Evolutionary conservation across 345 rosid species (phyloP).

Genomic region (Hibiscus tridactylites): DNA sequence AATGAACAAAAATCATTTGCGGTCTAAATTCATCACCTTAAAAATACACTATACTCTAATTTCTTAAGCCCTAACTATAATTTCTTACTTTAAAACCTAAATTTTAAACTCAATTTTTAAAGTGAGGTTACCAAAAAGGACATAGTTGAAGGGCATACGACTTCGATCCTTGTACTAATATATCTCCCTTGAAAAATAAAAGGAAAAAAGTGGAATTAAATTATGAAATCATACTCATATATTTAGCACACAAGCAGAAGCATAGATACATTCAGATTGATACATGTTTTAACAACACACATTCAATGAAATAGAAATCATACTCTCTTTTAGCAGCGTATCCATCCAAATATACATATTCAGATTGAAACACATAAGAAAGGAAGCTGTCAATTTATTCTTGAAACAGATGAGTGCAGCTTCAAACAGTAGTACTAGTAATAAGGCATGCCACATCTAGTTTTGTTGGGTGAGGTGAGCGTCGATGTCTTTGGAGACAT

Average conservation of each 20-base stretch:
- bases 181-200: too few relatives aligned
- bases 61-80: too few relatives aligned
- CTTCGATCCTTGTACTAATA: too few relatives aligned
- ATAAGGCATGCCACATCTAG: neutral
- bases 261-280: neutral
- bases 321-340: neutral
- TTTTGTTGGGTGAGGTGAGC: neutral
- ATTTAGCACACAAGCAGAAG: neutral
- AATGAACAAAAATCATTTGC: too few relatives aligned
- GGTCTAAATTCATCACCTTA: too few relatives aligned
- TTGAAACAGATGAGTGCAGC: neutral
- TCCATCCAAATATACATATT: neutral
- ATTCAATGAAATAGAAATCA: neutral
- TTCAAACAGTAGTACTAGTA: neutral
- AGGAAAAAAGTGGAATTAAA: too few relatives aligned
- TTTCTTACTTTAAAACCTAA: too few relatives aligned
- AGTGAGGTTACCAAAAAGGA: too few relatives aligned
- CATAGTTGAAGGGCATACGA: too few relatives aligned
- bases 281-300: neutral
- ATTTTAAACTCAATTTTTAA: too few relatives aligned
- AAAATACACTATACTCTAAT: too few relatives aligned
- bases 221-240: neutral
- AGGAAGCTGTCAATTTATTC: neutral
- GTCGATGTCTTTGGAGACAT: neutral
- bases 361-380: neutral